These are phyloP conservation scores for Plasmodium inui DNA, from an alignment of 169 alveolate genomes.

Conservation along the genomic window DNA sequence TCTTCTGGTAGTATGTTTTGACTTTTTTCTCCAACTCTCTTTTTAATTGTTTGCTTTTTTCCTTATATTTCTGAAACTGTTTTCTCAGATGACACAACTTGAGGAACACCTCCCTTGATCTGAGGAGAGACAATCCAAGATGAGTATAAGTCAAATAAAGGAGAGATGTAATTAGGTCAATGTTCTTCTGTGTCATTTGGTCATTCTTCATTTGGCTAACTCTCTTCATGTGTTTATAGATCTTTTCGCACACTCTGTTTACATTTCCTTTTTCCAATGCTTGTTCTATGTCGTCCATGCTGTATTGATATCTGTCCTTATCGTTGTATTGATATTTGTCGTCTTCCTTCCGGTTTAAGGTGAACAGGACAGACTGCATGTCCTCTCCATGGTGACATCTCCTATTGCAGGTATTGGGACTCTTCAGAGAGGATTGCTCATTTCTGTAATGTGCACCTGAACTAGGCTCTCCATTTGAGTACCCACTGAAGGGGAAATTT, in stretches of 20 bases:
- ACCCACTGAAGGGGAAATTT: background rate
- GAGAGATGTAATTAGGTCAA: slow-evolving; percentile 21
- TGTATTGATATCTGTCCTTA: background rate
- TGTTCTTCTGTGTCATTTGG: background rate
- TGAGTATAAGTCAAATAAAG: slow-evolving; percentile 8
- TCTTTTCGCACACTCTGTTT: slow-evolving; percentile 22
- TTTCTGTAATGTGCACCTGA: background rate
- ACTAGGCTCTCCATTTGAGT: background rate
- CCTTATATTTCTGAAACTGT: background rate
- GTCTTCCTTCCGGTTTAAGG: too few relatives aligned
- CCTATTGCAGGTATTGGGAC: background rate
- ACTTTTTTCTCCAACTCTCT: slow-evolving; percentile 21
- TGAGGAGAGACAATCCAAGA: slow-evolving; percentile 37
- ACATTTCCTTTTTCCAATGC: slow-evolving; percentile 33
- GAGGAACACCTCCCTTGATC: background rate
- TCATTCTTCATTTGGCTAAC: slow-evolving; percentile 29
- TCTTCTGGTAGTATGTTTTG: background rate
- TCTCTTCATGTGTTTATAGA: slow-evolving; percentile 28
- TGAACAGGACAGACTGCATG: background rate
- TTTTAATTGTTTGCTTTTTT: background rate
- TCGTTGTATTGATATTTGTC: too few relatives aligned
- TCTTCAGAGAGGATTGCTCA: background rate
- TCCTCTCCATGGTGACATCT: background rate
- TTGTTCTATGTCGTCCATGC: slow-evolving; percentile 33
- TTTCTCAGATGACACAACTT: background rate